Evolutionary conservation across 148 eudicot genomes (phyloP), one percentile per base, ranked within the genome.

Genomic region (Cornus controversa): DNA sequence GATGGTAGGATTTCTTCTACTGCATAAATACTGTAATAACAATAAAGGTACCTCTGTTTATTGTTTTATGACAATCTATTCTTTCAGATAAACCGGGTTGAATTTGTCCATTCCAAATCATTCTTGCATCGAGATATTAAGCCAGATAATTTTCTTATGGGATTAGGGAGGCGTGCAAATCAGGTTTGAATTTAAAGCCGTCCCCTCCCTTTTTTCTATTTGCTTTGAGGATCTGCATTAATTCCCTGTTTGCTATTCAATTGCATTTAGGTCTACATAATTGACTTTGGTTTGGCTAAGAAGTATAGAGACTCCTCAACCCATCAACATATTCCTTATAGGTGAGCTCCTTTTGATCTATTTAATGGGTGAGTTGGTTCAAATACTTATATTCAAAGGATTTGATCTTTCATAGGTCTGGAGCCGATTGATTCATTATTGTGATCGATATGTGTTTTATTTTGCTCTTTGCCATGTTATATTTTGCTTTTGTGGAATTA

Each of bases 121-220:
- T 91, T 90, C 80, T 80, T 91, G 70, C 96, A 91, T 82, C 90
- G 96, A 66, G 96, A 91, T 84, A 89, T 91, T 71, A 91, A 91
- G 79, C 96, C 96, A 69, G 96, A 91, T 79, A 91, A 91, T 77
- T 91, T 91, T 73, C 96, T 91, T 70, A 91, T 91, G 93, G 96
- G 96, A 54, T 84, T 91, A 80, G 93, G 93, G 14, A 83, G 96
- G 53, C 96, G 93, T 67, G 93, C 96, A 80, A 91, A 91, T 82
- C 96, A 91, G 96, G 96, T 91, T 62, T 74, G 28, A 50, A 60
- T 34, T 16, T 25, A 45, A 66, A 77, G 50, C 69, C 50, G 31
- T 67, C 31, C 66, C 25, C 53, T 75, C 20, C 66, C n/a, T 29
- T 36, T 65, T 8, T 54, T n/a, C 68, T 20, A 15, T 20, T 23